phyloP scores from a whole-genome alignment of 1,284 basidiomycete genomes.

The Thelephora terrestris region DNA sequence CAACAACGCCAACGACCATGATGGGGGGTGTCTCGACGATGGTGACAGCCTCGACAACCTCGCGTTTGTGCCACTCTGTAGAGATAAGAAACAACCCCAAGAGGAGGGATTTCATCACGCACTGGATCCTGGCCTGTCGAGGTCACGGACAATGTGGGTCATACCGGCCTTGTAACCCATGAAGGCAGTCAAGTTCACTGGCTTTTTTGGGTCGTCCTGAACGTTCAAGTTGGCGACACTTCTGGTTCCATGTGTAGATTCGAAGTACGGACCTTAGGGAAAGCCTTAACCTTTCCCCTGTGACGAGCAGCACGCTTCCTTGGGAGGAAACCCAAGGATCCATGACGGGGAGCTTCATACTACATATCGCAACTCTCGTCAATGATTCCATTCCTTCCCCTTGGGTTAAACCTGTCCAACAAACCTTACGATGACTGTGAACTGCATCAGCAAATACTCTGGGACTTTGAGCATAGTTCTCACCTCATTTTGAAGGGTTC shows the following conservation, averaged over 20 bases:
- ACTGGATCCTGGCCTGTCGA: constrained; percentile 98
- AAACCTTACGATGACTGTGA: constrained; percentile 32
- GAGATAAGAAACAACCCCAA: constrained; percentile 5
- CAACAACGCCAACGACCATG: constrained; percentile 97
- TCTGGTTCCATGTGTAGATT: not conserved
- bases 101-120: constrained; percentile 26
- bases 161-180: constrained; percentile 99
- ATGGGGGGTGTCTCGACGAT: constrained; percentile 97
- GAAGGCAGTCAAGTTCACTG: constrained; percentile 95
- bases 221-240: constrained; percentile 4
- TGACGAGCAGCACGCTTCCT: constrained; percentile 93
- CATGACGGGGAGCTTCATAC: constrained; percentile 95
- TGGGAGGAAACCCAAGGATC: constrained; percentile 89
- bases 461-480: constrained; percentile 9
- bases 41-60: constrained; percentile 97
- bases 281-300: constrained; percentile 96
- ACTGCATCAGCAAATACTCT: constrained; percentile 6
- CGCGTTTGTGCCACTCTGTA: constrained; percentile 97
- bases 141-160: constrained; percentile 99
- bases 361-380: constrained; percentile 26
- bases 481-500: constrained; percentile 32
- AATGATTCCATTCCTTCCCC: constrained; percentile 9
- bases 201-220: constrained; percentile 99
- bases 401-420: constrained; percentile 10
- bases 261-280: constrained; percentile 69